Evolutionary conservation across 768 basidiomycete genomes (phyloP).

Genomic region (Calvatia gigantea): DNA sequence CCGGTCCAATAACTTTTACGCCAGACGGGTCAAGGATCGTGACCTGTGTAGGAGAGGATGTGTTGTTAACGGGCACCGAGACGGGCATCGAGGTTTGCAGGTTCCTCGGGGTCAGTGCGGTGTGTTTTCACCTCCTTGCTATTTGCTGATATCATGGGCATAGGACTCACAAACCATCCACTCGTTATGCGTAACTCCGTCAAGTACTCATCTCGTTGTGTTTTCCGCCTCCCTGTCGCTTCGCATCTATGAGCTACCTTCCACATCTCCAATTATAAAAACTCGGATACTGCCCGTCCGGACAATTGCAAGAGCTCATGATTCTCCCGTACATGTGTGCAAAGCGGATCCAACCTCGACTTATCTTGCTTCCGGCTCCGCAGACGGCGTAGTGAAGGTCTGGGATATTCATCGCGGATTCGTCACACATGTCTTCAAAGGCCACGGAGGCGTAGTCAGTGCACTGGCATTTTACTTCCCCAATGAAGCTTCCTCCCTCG

Average conservation of each 20-base stretch:
- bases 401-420: slow-evolving; percentile 89
- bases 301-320: slow-evolving; percentile 80
- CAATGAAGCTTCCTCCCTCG: slow-evolving; percentile 49
- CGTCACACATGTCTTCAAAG: slow-evolving; percentile 92
- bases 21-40: slow-evolving; percentile 75
- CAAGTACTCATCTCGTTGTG: slow-evolving; percentile 67
- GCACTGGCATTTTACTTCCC: slow-evolving; percentile 85
- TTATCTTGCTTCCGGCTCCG: slow-evolving; percentile 92
- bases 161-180: slow-evolving; percentile 87
- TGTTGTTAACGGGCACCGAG: slow-evolving; percentile 76
- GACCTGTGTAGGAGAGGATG: slow-evolving; percentile 85
- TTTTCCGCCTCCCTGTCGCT: slow-evolving; percentile 82
- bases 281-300: slow-evolving; percentile 67
- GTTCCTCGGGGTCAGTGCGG: slow-evolving; percentile 71
- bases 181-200: slow-evolving; percentile 78
- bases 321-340: slow-evolving; percentile 91
- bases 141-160: slow-evolving; percentile 1
- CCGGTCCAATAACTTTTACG: slow-evolving; percentile 80
- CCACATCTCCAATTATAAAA: slow-evolving; percentile 32
- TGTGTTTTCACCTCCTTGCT: neutral
- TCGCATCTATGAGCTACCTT: slow-evolving; percentile 79
- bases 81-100: slow-evolving; percentile 74
- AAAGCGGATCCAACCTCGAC: slow-evolving; percentile 81
- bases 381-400: slow-evolving; percentile 95
- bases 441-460: slow-evolving; percentile 96